Evolutionary conservation across 1,139 yeast species (phyloP).

Genomic region (Hansenula lynferdii): DNA sequence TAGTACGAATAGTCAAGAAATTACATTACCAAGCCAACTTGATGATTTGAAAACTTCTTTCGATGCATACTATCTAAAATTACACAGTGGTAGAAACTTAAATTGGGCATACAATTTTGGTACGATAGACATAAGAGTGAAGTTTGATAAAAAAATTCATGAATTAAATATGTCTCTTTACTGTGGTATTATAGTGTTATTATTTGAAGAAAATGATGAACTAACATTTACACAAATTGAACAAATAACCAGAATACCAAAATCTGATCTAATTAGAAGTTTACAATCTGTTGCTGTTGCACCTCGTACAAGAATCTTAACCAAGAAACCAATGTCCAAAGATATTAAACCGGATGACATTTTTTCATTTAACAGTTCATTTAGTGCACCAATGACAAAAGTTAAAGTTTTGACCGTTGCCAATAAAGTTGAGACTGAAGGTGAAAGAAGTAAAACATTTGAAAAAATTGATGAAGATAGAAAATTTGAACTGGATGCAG

Average conservation of each 20-base stretch:
- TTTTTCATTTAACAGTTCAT: conserved; percentile 66
- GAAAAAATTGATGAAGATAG: conserved; percentile 38
- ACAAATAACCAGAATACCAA: conserved; percentile 68
- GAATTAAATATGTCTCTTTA: conserved; percentile 78
- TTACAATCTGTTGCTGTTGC: conserved; percentile 84
- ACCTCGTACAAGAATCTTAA: conserved; percentile 68
- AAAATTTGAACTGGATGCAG: conserved; percentile 73
- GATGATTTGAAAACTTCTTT: conserved; percentile 36
- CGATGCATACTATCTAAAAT: conserved; percentile 48
- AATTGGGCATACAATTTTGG: conserved; percentile 87
- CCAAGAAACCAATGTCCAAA: conserved; percentile 70
- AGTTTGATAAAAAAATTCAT: conserved; percentile 64
- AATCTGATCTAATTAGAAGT: conserved; percentile 66
- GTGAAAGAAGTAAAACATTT: conserved; percentile 34
- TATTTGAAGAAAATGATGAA: conserved; percentile 53
- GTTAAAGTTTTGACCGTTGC: conserved; percentile 78
- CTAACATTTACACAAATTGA: conserved; percentile 59
- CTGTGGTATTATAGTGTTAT: conserved; percentile 70
- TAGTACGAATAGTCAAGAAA: conserved; percentile 43
- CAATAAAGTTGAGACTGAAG: conserved; percentile 27
- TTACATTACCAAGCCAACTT: conserved; percentile 48
- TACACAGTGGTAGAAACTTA: conserved; percentile 70
- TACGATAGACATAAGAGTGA: conserved; percentile 67
- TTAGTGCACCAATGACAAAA: conserved; percentile 65
- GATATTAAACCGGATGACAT: conserved; percentile 61